Evolutionary conservation across 176 grass and related monocot species (phyloP).

Genomic region (Poa annua): DNA sequence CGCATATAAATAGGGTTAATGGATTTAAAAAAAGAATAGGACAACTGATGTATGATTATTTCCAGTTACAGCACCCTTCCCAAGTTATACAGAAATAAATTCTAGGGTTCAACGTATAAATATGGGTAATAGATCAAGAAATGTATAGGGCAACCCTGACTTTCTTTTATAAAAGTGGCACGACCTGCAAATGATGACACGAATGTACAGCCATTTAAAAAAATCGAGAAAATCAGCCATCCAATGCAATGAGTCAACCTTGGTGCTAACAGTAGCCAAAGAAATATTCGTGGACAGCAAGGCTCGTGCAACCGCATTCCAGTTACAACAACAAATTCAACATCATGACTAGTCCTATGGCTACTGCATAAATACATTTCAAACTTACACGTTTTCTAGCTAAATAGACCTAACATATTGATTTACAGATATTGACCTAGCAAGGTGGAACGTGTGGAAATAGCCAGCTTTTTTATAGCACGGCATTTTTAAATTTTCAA

Average conservation of each 20-base stretch:
- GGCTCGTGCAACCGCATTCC: background rate
- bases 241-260: background rate
- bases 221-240: background rate
- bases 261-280: conserved; percentile 16
- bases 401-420: too few relatives aligned
- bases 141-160: background rate
- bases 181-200: background rate
- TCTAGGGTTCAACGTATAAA: conserved; percentile 22
- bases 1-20: conserved; percentile 22
- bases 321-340: conserved; percentile 2
- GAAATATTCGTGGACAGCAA: background rate
- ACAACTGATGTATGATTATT: conserved; percentile 49
- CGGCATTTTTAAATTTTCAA: background rate
- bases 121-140: conserved; percentile 9
- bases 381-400: too few relatives aligned
- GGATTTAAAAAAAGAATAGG: background rate
- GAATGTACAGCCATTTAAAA: conserved; percentile 1
- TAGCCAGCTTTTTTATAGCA: background rate
- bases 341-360: background rate
- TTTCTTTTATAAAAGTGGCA: conserved; percentile 15
- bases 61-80: conserved; percentile 34
- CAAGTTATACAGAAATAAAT: conserved; percentile 56
- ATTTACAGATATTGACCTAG: too few relatives aligned
- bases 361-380: too few relatives aligned
- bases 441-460: background rate